Evolutionary conservation across 2,329 filamentous ascomycete genomes (phyloP).

Genomic region (Aureobasidium leucospermi): DNA sequence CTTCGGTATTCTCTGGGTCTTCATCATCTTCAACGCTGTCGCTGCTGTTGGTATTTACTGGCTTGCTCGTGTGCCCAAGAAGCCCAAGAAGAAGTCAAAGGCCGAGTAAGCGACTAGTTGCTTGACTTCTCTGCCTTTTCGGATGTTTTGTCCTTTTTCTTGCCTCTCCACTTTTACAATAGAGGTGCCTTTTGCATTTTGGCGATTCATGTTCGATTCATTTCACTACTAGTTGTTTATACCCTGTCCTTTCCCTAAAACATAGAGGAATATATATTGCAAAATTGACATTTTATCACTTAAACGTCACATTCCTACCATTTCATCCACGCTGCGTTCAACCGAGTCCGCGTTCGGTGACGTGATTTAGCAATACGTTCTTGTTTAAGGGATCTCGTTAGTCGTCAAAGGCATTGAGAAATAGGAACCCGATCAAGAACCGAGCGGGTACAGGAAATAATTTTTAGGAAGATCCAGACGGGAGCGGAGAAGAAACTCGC

Average conservation of each 20-base stretch:
- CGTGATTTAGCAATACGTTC: too few relatives aligned
- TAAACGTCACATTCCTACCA: background rate
- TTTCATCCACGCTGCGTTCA: background rate
- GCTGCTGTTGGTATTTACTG: constrained; percentile 47
- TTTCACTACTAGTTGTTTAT: background rate
- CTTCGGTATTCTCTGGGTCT: constrained; percentile 49
- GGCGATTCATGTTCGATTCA: constrained; percentile 1
- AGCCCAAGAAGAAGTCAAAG: constrained; percentile 11
- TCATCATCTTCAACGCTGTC: constrained; percentile 44
- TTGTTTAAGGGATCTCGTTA: too few relatives aligned
- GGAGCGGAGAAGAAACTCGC: too few relatives aligned
- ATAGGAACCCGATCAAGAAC: too few relatives aligned
- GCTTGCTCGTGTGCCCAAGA: constrained; percentile 46
- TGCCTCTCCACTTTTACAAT: background rate
- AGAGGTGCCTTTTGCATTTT: background rate
- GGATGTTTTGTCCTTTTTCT: background rate
- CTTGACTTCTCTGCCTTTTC: background rate
- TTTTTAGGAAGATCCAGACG: too few relatives aligned
- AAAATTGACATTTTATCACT: background rate
- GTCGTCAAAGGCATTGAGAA: too few relatives aligned
- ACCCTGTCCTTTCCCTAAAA: constrained; percentile 1
- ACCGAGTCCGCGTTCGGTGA: too few relatives aligned
- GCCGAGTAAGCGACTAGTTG: background rate
- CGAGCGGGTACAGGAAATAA: too few relatives aligned
- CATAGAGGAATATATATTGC: constrained; percentile 1